phyloP scores from a whole-genome alignment of 2,329 filamentous ascomycete species.

The Verruconis gallopava region DNA sequence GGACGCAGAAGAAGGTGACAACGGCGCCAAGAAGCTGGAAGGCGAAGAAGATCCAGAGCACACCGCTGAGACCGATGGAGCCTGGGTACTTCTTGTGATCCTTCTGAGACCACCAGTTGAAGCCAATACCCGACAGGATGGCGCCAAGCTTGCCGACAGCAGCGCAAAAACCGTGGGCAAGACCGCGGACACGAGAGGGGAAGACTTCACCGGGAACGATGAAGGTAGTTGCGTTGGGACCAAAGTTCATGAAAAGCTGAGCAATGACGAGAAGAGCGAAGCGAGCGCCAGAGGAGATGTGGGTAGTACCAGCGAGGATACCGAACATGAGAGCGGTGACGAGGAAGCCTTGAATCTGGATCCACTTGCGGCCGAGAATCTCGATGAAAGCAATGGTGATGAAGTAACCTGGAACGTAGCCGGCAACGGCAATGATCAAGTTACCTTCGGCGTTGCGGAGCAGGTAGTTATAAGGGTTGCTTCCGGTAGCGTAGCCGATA shows the following conservation, averaged over 20 bases:
- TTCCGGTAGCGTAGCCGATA: slow-evolving; percentile 22
- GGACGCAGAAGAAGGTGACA: slow-evolving; percentile 11
- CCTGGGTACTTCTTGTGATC: slow-evolving; percentile 10
- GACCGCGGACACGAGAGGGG: slow-evolving; percentile 24
- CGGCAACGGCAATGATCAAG: slow-evolving; percentile 21
- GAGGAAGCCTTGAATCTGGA: slow-evolving; percentile 16
- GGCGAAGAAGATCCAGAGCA: slow-evolving; percentile 13
- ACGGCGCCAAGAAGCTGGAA: slow-evolving; percentile 10
- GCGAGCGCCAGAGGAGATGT: slow-evolving; percentile 17
- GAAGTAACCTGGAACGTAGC: slow-evolving; percentile 19
- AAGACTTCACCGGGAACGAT: slow-evolving; percentile 26
- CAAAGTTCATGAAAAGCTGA: slow-evolving; percentile 19
- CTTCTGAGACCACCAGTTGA: slow-evolving; percentile 11
- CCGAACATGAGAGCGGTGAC: slow-evolving; percentile 17
- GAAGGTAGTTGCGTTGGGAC: slow-evolving; percentile 25
- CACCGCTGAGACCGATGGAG: slow-evolving; percentile 10
- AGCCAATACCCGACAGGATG: slow-evolving; percentile 15
- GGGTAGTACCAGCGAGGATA: slow-evolving; percentile 19
- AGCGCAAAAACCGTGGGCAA: slow-evolving; percentile 25
- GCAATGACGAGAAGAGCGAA: slow-evolving; percentile 18
- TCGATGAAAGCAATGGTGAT: slow-evolving; percentile 18
- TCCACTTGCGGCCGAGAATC: slow-evolving; percentile 15
- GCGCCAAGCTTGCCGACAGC: slow-evolving; percentile 25
- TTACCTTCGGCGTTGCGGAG: slow-evolving; percentile 24
- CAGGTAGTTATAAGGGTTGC: slow-evolving; percentile 20